Conservation (phyloP, 2,329 filamentous ascomycete genomes). For the Zymoseptoria crescenta region DNA sequence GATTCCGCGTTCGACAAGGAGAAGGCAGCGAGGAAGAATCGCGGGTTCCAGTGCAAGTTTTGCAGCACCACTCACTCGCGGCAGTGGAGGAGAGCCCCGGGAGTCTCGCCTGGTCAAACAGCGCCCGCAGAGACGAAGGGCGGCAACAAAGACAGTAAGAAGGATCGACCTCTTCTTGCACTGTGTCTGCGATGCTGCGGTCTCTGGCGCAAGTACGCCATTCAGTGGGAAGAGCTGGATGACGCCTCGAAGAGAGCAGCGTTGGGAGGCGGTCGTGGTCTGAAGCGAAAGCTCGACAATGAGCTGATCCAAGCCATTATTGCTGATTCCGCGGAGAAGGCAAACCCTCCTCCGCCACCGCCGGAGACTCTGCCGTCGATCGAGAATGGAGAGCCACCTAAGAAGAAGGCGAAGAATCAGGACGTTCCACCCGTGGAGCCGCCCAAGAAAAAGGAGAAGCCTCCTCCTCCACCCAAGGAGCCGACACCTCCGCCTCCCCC, state of each 20-base stretch:
- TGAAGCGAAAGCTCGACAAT: slow-evolving; percentile 85
- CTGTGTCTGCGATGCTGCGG: slow-evolving; percentile 86
- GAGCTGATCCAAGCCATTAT: slow-evolving; percentile 73
- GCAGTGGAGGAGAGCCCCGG: slow-evolving; percentile 87
- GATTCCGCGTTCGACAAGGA: slow-evolving; percentile 92
- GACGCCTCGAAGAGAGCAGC: slow-evolving; percentile 83
- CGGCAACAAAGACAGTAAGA: slow-evolving; percentile 63
- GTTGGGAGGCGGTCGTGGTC: slow-evolving; percentile 71
- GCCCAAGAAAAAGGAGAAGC: slow-evolving; percentile 53
- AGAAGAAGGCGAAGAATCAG: slow-evolving; percentile 51
- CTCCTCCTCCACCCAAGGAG: slow-evolving; percentile 40
- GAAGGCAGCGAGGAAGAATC: slow-evolving; percentile 72
- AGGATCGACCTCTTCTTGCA: slow-evolving; percentile 64
- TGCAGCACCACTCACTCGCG: slow-evolving; percentile 71
- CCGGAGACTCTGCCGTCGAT: slow-evolving; percentile 16
- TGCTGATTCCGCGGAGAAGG: slow-evolving; percentile 49
- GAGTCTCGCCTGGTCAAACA: slow-evolving; percentile 61
- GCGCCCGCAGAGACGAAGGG: slow-evolving; percentile 47
- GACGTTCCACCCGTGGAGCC: slow-evolving; percentile 34
- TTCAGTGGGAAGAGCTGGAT: slow-evolving; percentile 91
- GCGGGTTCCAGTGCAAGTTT: slow-evolving; percentile 88
- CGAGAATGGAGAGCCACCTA: slow-evolving; percentile 43
- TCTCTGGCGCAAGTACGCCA: slow-evolving; percentile 90
- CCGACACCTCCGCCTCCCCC: slow-evolving; percentile 54
- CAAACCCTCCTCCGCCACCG: slow-evolving; percentile 17